Base-by-base conservation (phyloP, 75 land plant species). In the Cryptomeria japonica region DNA sequence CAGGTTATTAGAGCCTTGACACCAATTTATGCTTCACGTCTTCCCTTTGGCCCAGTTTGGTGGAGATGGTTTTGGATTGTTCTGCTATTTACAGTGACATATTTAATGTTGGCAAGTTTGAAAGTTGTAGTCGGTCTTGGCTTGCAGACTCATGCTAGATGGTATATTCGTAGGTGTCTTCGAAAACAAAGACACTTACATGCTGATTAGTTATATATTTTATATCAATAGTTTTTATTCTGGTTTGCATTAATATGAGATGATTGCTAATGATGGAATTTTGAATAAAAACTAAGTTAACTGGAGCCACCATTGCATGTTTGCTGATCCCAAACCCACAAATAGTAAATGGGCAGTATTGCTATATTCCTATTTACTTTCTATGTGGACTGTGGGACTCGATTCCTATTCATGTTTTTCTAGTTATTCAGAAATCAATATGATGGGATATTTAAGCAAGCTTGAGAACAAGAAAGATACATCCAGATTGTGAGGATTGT, bases 1-100 rank as follows among this genome's bases (percentile, higher is more conserved):
- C 91, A 98, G 99, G 96, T 98, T 19, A 93, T 98, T 18, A 91
- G 98, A 85, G 96, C 97, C 39, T 44, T 98, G 49, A 92, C 94
- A 80, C 99, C 99, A 39, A 88, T 98, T 42, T 98, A 96, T 91
- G 96, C 96, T 28, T 93, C 95, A 36, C 94, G 91, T 90, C 95
- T 98, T 78, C 98, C 99, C 11, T 84, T 32, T 83, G 91, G 89
- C 58, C 93, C 97, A 11, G 75, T 93, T 55, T 87, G 85, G 44
- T 95, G 93, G 93, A 90, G 95, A 84, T 80, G 91, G 42, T 84
- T 93, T 10, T 93, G 93, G 89, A 91, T 92, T 14, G 1, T 90
- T 7, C 16, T 96, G 28, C 92, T 92, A 84, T 88, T 90, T 15
- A 87, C 90, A 32, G 76, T 93, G 68, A 96, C 99, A 47, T 98